Percentiles rank a stretch among this genome's conserved stretches.
phyloP scores from a whole-genome alignment of 2,329 filamentous ascomycete genomes.

The Fusarium napiforme region DNA sequence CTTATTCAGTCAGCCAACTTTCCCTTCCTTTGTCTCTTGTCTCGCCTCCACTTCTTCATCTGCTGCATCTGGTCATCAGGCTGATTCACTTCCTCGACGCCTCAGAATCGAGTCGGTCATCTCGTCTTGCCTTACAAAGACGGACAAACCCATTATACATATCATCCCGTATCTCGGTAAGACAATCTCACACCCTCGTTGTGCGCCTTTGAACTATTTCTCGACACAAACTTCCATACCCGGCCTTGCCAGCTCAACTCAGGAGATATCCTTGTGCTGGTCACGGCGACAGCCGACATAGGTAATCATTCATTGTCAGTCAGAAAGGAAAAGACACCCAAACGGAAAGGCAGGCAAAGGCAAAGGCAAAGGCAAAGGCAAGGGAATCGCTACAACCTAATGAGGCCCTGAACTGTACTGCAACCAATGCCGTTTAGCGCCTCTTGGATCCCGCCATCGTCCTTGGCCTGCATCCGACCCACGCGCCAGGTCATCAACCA shows the following conservation, averaged over 20 bases:
- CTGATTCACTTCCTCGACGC: conserved; percentile 22
- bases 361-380: background rate
- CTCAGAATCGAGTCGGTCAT: conserved; percentile 10
- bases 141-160: conserved; percentile 27
- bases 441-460: conserved; percentile 44
- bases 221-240: conserved; percentile 1
- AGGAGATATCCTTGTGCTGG: conserved; percentile 18
- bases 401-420: conserved; percentile 33
- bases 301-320: background rate
- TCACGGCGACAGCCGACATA: conserved; percentile 28
- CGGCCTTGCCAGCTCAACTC: conserved; percentile 14
- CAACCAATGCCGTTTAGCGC: conserved; percentile 46
- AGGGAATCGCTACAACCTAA: conserved; percentile 19
- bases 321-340: background rate
- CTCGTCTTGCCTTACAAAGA: conserved; percentile 12
- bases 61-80: conserved; percentile 18
- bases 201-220: background rate
- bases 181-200: conserved; percentile 25
- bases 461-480: conserved; percentile 37
- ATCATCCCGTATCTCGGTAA: conserved; percentile 14
- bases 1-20: background rate
- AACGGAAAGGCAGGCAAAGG: conserved; percentile 5
- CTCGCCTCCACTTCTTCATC: conserved; percentile 24
- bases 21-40: conserved; percentile 1
- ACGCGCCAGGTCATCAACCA: conserved; percentile 38